Percentiles rank a stretch among this genome's conserved stretches.
phyloP scores from a whole-genome alignment of 2,329 filamentous ascomycete genomes.

The Arachnomyces sp. region DNA sequence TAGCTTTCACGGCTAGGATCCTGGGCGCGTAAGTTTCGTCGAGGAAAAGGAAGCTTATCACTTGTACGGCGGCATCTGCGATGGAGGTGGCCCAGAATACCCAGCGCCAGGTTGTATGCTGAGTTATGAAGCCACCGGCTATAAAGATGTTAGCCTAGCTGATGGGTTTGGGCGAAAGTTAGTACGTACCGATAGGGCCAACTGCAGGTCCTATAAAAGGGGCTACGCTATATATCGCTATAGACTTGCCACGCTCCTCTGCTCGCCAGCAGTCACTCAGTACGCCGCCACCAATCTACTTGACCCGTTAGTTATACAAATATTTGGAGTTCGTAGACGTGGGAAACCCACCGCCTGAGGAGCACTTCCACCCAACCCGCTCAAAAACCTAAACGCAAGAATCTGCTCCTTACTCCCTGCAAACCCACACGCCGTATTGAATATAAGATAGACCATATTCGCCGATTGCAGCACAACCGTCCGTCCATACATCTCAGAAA shows the following conservation, averaged over 20 bases:
- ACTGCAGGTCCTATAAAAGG: conserved; percentile 58
- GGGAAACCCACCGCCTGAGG: conserved; percentile 39
- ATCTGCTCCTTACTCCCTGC: conserved; percentile 46
- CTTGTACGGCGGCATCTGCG: conserved; percentile 52
- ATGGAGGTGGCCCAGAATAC: conserved; percentile 62
- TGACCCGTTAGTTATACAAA: conserved; percentile 3
- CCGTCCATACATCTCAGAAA: conserved; percentile 50
- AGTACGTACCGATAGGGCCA: conserved; percentile 45
- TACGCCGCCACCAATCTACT: conserved; percentile 41
- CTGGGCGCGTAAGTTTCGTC: conserved; percentile 59
- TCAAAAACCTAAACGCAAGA: conserved; percentile 50
- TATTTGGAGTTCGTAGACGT: background rate
- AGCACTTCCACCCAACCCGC: conserved; percentile 52
- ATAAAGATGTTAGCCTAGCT: conserved; percentile 1
- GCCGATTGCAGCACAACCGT: conserved; percentile 46
- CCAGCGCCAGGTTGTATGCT: conserved; percentile 63
- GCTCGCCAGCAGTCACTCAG: conserved; percentile 51
- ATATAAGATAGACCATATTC: conserved; percentile 49
- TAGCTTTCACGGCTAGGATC: conserved; percentile 51
- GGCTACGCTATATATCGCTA: conserved; percentile 54
- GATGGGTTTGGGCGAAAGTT: background rate
- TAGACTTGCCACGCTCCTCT: conserved; percentile 55
- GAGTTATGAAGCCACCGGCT: conserved; percentile 55
- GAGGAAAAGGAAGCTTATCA: conserved; percentile 53
- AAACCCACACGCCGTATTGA: conserved; percentile 53